Base-by-base conservation (phyloP, 108 stramenopile species). In the Cyclostephanos tholiformis region DNA sequence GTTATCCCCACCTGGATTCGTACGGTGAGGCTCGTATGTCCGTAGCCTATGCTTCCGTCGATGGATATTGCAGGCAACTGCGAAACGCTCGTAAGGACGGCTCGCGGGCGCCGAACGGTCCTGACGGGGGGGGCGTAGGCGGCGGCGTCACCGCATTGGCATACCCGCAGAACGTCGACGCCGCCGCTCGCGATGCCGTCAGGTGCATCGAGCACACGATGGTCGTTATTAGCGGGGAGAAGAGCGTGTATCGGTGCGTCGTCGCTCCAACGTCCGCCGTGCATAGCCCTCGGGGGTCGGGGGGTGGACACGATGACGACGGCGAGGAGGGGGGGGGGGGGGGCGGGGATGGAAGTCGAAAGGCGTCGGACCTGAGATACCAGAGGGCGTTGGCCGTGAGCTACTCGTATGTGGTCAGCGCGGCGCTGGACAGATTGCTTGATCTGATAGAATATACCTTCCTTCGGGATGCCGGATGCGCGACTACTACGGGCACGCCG, bases 371-470 rank as follows among this genome's bases (percentile, higher is more conserved):
- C 19, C 85, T 86, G 1, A 86, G 76, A 7, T 90, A 91, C 63
- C 79, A 87, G 52, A 80, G 85, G 72, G 93, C 89, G 4, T 73
- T 90, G 57, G 84, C 80, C 26, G 79, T 76, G 12, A 74, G 88
- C 35, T 94, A 94, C 67, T 89, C 93, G 2, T 78, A 85, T 65
- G 87, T 90, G 13, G 89, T 83, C 19, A 66, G 86, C 16, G 71
- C 80, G 9, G 88, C 90, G 23, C 89, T 94, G 9, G 91, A 94
- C 75, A 84, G 89, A 56, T 72, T 88, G 46, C 74, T 94, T 67
- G 93, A 94, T 71, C 86, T 94, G 50, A 89, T 94, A 61, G 93
- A 94, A 74, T 88, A 86, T 26, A 88, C 91, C 17, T 94, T 94
- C 72, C 76, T 94, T 30, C 89, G 90, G 65, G 93, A 94, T 58